These are phyloP conservation scores for Penicillium glabrum DNA, from an alignment of 2,329 filamentous ascomycete genomes.

Conservation along the genomic window DNA sequence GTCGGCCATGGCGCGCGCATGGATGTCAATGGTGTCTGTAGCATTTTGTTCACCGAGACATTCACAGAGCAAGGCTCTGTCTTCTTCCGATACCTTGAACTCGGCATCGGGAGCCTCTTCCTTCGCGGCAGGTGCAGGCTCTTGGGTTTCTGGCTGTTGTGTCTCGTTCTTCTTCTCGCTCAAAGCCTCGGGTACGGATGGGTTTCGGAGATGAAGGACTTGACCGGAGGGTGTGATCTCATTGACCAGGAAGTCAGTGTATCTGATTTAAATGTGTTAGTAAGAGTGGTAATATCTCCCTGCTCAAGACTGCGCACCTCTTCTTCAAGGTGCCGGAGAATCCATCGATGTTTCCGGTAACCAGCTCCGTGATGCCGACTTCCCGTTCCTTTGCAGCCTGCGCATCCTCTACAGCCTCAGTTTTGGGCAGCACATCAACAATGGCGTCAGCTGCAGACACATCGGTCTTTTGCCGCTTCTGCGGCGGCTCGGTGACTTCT, in stretches of 20 bases:
- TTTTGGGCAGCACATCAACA: constrained; percentile 9
- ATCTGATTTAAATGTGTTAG: constrained; percentile 51
- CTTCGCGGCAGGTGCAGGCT: constrained; percentile 4
- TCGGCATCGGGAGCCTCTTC: constrained; percentile 18
- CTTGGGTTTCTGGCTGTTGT: constrained; percentile 7
- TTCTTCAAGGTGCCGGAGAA: constrained; percentile 69
- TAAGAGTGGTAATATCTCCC: neutral
- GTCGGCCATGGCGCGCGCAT: constrained; percentile 53
- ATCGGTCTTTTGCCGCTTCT: constrained; percentile 37
- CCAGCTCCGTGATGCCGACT: constrained; percentile 65
- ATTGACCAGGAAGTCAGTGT: constrained; percentile 90
- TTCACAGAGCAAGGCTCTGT: constrained; percentile 43
- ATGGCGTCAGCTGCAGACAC: constrained; percentile 13
- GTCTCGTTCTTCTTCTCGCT: neutral
- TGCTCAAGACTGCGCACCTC: constrained; percentile 42
- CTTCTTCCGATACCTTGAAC: constrained; percentile 44
- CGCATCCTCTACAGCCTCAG: constrained; percentile 22
- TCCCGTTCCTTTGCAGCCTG: constrained; percentile 43
- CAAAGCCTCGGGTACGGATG: constrained; percentile 31
- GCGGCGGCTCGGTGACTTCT: constrained; percentile 35
- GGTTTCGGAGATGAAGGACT: constrained; percentile 68
- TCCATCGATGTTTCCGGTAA: constrained; percentile 56
- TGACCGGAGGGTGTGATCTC: constrained; percentile 76
- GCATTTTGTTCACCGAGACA: constrained; percentile 55
- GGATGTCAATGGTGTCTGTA: constrained; percentile 54